Base-by-base conservation (phyloP, 306 rosid genomes). In the Leucaena leucocephala region DNA sequence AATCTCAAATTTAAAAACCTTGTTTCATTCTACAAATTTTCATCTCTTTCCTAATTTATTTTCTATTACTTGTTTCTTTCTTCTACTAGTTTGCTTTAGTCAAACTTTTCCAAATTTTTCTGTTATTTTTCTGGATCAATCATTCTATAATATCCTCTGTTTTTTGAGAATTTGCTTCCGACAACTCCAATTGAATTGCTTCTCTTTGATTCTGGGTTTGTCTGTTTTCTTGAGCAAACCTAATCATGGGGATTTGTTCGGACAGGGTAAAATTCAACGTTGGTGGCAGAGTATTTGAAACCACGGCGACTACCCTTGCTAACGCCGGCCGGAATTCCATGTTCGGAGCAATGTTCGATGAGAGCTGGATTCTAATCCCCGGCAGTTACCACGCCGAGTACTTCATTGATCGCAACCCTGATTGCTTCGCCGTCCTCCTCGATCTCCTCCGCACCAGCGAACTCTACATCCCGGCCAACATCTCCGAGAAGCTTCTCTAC, bases 341-440 rank as follows among this genome's bases (percentile, higher is more conserved):
- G 54, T 90, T 90, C 76, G 92, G 92, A 58, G 92, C 92, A 55
- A 86, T 90, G 84, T 87, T 86, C 42, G 91, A 88, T 61, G 88
- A 87, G 7, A 66, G 71, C 55, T 90, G 95, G 95, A 75, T 82
- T 57, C 67, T 88, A 2, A 79, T 78, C 22, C 12, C 62, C 2
- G 27, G 49, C 1, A 35, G 7, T 8, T 16, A 44, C 43, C 33
- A 62, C 38, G 59, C 52, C 16, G 90, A 86, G 7, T 76, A 82
- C 84, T 88, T 90, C 85, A 77, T 90, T 66, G 95, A 90, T 72
- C 87, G 95, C 16, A 90, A 88, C 77, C 92, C 92, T 0, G 88
- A 88, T 74, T 90, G 91, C 84, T 88, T 90, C 54, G 80, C 87
- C 14, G 86, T 90, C 66, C 87, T 90, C 48, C 92, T 90, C 1